Evolutionary conservation across 2,329 filamentous ascomycete genomes (phyloP), one percentile per base, ranked within the genome.

Genomic region (Trichoderma harzianum): DNA sequence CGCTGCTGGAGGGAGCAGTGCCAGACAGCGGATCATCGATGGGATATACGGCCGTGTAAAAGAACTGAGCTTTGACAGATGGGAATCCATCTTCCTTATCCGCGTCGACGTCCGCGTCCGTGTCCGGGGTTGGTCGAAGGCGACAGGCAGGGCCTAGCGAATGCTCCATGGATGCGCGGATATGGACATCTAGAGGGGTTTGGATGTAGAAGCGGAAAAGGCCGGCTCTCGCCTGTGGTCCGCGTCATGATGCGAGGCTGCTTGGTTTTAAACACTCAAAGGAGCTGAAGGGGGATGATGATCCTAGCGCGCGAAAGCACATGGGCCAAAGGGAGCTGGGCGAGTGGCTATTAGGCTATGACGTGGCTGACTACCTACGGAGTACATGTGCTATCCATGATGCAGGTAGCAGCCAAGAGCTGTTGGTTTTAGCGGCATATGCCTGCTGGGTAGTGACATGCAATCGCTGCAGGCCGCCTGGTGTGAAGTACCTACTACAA

Each of bases 11-110:
- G 80, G 89, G 78, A 82, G 86, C 80, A 12, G 85, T 82, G 1
- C 91, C 88, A 11, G 92, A 93, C n/a, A 97, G 86, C 28, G 93
- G 93, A 78, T 97, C 94, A 78, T 97, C 94, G 78, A 97, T 94
- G 34, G 94, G 91, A 64, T 95, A 87, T 14, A 90, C 85, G 12
- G 94, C 96, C 16, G 90, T 88, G 81, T 97, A 97, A 82, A 97
- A 97, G 83, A 94, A 97, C 74, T 94, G 93, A 26, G 91, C 87
- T 36, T 86, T 85, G 69, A 92, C 80, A 0, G 88, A 86, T 18
- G 92, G 91, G 28, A 88, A 85, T 68, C 83, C 84, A 69, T 86
- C 82, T 58, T 82, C 79, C 70, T 81, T 80, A 28, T 79, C 73
- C 30, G 80, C 76, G 32, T 81, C 80, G 10, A 3, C 57, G 32